A percentile compares a stretch with the other conserved stretches of the same genome.
These are phyloP conservation scores for Cladophialophora bantiana DNA, from an alignment of 2,329 filamentous ascomycete genomes.

Conservation along the genomic window DNA sequence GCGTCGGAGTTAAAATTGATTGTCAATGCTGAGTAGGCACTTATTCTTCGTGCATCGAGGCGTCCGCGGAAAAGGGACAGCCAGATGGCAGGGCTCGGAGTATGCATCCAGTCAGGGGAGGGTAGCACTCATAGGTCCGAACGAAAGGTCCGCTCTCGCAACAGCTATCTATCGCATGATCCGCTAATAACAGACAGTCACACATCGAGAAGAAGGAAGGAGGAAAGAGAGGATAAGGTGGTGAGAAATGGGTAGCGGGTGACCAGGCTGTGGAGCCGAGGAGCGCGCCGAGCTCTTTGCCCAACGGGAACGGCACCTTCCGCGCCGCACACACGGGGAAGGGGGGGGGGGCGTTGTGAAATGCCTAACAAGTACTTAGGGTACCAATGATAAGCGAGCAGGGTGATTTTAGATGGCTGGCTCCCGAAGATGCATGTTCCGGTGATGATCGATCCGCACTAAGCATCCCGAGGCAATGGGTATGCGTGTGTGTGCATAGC, in stretches of 20 bases:
- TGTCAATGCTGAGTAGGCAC: neutral
- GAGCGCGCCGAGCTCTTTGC: neutral
- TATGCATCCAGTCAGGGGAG: neutral
- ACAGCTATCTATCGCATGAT: slow-evolving; percentile 8
- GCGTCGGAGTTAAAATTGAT: too few relatives aligned
- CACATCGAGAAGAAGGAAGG: neutral
- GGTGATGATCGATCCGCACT: slow-evolving; percentile 6
- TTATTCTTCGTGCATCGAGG: neutral
- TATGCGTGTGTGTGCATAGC: neutral
- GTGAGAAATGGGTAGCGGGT: neutral
- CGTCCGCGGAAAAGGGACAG: neutral
- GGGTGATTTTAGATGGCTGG: neutral
- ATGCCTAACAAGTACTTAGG: too few relatives aligned
- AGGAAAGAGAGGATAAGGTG: slow-evolving; percentile 4
- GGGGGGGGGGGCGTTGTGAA: neutral
- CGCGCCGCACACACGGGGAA: slow-evolving; percentile 8
- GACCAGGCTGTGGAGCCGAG: slow-evolving; percentile 15
- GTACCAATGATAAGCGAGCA: slow-evolving; percentile 1
- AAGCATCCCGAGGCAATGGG: slow-evolving; percentile 8
- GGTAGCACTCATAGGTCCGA: neutral
- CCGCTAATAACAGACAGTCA: neutral
- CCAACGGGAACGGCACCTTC: slow-evolving; percentile 16
- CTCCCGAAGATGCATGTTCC: slow-evolving; percentile 2
- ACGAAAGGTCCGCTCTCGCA: neutral
- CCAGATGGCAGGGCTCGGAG: neutral